phyloP scores from a whole-genome alignment of 345 rosid species.

The Linum trigynum region DNA sequence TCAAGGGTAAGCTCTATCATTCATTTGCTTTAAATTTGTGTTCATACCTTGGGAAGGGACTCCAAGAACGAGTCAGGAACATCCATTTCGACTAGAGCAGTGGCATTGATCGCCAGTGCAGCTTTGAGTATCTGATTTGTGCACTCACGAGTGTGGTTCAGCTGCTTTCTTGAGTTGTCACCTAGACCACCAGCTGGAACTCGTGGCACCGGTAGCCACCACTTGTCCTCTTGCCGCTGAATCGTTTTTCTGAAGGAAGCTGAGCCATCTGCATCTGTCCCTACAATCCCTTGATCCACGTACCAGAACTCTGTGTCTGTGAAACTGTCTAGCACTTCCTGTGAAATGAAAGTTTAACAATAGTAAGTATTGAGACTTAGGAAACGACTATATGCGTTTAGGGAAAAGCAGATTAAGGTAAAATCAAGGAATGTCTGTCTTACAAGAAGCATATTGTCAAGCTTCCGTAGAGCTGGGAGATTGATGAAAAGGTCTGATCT shows the following conservation, averaged over 20 bases:
- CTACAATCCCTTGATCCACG: slow-evolving; percentile 83
- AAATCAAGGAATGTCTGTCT: slow-evolving; percentile 23
- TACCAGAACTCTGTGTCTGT: slow-evolving; percentile 81
- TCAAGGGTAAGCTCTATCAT: too few species aligned
- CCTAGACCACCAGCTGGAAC: slow-evolving; percentile 72
- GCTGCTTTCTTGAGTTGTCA: slow-evolving; percentile 62
- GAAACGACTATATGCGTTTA: neutral
- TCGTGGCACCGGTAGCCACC: slow-evolving; percentile 98
- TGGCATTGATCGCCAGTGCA: slow-evolving; percentile 89
- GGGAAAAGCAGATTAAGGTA: neutral
- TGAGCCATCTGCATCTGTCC: slow-evolving; percentile 64
- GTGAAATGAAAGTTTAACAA: slow-evolving; percentile 17
- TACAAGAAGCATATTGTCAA: slow-evolving; percentile 97
- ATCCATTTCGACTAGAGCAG: slow-evolving; percentile 74
- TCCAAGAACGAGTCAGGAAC: slow-evolving; percentile 78
- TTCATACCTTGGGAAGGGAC: slow-evolving; percentile 76
- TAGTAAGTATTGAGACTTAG: neutral
- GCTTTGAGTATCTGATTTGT: slow-evolving; percentile 94
- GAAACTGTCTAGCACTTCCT: slow-evolving; percentile 90
- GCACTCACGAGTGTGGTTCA: slow-evolving; percentile 89
- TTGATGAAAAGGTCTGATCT: slow-evolving; percentile 84
- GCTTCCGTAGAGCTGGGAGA: slow-evolving; percentile 86
- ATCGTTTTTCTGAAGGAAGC: slow-evolving; percentile 56
- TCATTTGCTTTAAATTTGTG: too few species aligned
- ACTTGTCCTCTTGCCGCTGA: slow-evolving; percentile 95